phyloP scores from a whole-genome alignment of 73 alveolate species.

The Tetrahymena thermophila region DNA sequence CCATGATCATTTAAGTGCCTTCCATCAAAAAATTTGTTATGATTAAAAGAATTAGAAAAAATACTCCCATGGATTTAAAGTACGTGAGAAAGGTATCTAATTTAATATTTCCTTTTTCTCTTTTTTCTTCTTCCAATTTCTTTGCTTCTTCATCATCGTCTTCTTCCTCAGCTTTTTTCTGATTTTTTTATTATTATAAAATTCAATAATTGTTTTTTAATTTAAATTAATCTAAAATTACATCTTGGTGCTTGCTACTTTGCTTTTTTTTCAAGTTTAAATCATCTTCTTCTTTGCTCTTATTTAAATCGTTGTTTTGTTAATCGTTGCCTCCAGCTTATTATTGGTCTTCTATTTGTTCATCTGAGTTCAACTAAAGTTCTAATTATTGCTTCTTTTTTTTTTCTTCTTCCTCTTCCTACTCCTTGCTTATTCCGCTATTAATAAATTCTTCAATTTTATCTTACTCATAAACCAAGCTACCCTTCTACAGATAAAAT shows the following conservation, averaged over 20 bases:
- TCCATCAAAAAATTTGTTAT: not conserved
- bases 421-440: not conserved
- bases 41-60: not conserved
- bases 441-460: not conserved
- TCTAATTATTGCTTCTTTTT: not conserved
- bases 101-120: slow-evolving; percentile 36
- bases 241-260: not conserved
- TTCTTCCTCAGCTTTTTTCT: not conserved
- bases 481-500: not conserved
- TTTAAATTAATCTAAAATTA: no score
- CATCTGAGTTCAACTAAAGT: not conserved
- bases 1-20: slow-evolving; percentile 19
- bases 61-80: slow-evolving; percentile 8
- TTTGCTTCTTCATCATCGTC: not conserved
- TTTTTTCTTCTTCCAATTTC: slow-evolving; percentile 47
- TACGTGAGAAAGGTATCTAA: slow-evolving; percentile 13
- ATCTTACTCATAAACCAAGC: not conserved
- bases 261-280: not conserved
- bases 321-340: not conserved
- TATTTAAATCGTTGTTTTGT: no score
- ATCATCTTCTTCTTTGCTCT: not conserved
- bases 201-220: not conserved
- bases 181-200: no score
- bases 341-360: not conserved
- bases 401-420: not conserved